Evolutionary conservation across 2,329 filamentous ascomycete species (phyloP).

Genomic region (Neurospora crassa): DNA sequence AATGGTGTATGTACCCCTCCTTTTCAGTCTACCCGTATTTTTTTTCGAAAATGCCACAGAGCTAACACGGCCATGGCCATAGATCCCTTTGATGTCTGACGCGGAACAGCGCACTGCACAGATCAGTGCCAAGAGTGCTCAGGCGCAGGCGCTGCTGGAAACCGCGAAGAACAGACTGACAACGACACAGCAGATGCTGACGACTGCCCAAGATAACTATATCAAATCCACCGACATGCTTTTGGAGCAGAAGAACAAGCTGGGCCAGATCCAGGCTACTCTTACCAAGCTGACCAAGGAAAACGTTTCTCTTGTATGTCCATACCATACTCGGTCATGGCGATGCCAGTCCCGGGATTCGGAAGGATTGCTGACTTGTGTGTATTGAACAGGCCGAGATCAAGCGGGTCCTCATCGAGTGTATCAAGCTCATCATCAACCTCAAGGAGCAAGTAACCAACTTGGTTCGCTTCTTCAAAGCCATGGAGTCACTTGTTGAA

Average conservation of each 20-base stretch:
- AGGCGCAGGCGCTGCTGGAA: constrained; percentile 1
- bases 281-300: not conserved
- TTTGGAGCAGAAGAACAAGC: constrained; percentile 1
- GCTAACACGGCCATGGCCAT: not conserved
- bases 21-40: not conserved
- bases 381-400: not conserved
- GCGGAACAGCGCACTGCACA: not conserved
- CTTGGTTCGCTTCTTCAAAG: constrained; percentile 2
- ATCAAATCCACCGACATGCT: not conserved
- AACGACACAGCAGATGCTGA: constrained; percentile 2
- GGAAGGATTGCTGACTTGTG: not conserved
- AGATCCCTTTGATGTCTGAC: not conserved
- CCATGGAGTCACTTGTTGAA: not conserved
- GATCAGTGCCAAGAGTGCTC: not conserved
- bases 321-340: not conserved
- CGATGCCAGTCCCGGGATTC: not conserved
- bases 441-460: constrained; percentile 1
- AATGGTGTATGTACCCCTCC: not conserved
- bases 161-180: not conserved
- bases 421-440: constrained; percentile 4
- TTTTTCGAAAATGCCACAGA: not conserved
- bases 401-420: constrained; percentile 1
- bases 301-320: not conserved
- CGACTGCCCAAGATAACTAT: constrained; percentile 1
- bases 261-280: not conserved